These are phyloP conservation scores for Acer campestre DNA, from an alignment of 345 rosid genomes.

Conservation along the genomic window DNA sequence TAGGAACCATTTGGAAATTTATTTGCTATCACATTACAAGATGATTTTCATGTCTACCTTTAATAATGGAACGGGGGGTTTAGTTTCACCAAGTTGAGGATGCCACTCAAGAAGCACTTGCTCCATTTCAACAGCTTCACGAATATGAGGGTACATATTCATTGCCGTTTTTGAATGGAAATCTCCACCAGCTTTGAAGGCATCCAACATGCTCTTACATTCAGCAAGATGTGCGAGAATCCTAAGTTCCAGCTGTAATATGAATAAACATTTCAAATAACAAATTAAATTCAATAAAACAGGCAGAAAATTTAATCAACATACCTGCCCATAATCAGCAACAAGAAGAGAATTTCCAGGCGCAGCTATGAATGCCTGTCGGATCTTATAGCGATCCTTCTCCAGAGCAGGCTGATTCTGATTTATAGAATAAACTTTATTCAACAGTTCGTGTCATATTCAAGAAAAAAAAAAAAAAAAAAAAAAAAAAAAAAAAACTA, in stretches of 20 bases:
- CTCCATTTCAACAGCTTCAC: slow-evolving; percentile 68
- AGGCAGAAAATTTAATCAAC: slow-evolving; percentile 25
- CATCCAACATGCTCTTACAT: slow-evolving; percentile 96
- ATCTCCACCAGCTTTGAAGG: slow-evolving; percentile 97
- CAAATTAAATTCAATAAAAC: slow-evolving; percentile 3
- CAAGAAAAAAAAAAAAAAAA: background rate
- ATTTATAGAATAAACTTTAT: slow-evolving; percentile 6
- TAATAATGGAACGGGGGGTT: slow-evolving; percentile 89
- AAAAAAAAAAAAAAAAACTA: background rate
- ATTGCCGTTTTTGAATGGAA: slow-evolving; percentile 96
- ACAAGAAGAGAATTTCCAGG: slow-evolving; percentile 95
- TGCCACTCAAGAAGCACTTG: slow-evolving; percentile 94
- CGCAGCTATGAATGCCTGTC: slow-evolving; percentile 90
- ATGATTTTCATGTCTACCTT: slow-evolving; percentile 53
- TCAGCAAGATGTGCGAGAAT: slow-evolving; percentile 94
- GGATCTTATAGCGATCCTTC: slow-evolving; percentile 97
- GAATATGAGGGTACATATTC: slow-evolving; percentile 95
- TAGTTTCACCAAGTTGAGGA: slow-evolving; percentile 87
- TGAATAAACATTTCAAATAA: slow-evolving; percentile 31
- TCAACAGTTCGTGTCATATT: background rate
- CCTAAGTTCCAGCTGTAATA: slow-evolving; percentile 88
- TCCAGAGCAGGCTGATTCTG: slow-evolving; percentile 99
- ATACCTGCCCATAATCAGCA: slow-evolving; percentile 98
- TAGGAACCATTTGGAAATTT: background rate
- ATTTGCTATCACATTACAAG: background rate